Percentiles rank a stretch among this genome's conserved stretches.
These are phyloP conservation scores for Flaveria floridana DNA, from an alignment of 140 eudicot genomes.

Conservation along the genomic window DNA sequence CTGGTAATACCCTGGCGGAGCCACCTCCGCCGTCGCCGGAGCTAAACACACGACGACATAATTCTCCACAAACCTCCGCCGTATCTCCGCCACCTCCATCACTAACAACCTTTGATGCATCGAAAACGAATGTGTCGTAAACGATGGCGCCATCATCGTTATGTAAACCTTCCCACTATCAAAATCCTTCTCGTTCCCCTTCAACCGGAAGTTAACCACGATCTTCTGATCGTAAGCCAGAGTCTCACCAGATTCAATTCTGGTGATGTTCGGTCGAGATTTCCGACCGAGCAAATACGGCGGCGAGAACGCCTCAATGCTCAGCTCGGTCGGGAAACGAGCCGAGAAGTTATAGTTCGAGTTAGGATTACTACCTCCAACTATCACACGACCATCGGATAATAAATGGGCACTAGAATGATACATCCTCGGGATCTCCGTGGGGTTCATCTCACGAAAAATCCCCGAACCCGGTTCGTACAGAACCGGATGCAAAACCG, in stretches of 20 bases:
- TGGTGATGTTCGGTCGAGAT: constrained; percentile 36
- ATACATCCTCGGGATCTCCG: constrained; percentile 45
- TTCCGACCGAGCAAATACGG: constrained; percentile 39
- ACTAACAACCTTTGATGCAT: constrained; percentile 49
- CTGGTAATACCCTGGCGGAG: constrained; percentile 58
- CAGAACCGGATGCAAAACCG: constrained; percentile 43
- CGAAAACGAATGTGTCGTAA: constrained; percentile 58
- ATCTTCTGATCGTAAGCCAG: constrained; percentile 27
- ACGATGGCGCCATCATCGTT: constrained; percentile 61
- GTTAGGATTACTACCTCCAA: constrained; percentile 53
- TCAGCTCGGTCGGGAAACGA: constrained; percentile 49
- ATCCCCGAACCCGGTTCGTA: constrained; percentile 27
- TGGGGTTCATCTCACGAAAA: constrained; percentile 38
- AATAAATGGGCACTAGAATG: constrained; percentile 51
- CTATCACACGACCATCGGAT: constrained; percentile 49
- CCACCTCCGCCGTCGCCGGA: constrained; percentile 37
- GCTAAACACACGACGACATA: constrained; percentile 32
- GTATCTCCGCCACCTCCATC: constrained; percentile 30
- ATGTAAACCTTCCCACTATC: constrained; percentile 33
- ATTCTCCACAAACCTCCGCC: constrained; percentile 24
- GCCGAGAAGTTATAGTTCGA: constrained; percentile 42
- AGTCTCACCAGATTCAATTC: constrained; percentile 26
- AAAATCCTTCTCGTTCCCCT: constrained; percentile 19
- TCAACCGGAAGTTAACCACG: constrained; percentile 29
- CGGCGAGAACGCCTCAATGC: constrained; percentile 49